A percentile compares a stretch with the other conserved stretches of the same genome.
Conservation (phyloP, 441 rosid species). For the Populus tomentosa region DNA sequence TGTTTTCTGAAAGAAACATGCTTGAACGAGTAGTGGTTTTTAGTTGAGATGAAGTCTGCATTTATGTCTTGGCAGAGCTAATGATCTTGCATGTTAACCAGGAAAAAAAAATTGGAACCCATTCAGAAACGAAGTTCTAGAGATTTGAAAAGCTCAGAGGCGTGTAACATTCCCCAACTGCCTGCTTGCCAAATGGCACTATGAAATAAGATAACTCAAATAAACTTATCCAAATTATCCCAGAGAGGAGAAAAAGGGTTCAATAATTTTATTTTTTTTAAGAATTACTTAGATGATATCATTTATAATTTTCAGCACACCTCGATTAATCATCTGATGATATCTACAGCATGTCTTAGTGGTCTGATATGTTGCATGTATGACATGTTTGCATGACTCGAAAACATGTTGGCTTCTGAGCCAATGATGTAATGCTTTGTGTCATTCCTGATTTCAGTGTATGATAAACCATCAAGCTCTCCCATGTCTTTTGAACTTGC, state of each 20-base stretch:
- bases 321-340: background rate
- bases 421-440: background rate
- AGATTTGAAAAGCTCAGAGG: background rate
- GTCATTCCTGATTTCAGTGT: conserved; percentile 21
- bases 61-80: background rate
- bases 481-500: conserved; percentile 57
- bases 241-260: background rate
- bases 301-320: background rate
- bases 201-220: background rate
- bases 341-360: background rate
- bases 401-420: background rate
- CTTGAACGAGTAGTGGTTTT: background rate
- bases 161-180: background rate
- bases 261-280: background rate
- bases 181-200: background rate
- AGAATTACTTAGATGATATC: background rate
- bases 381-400: background rate
- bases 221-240: no score
- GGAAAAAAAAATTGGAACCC: background rate
- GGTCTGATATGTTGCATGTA: background rate
- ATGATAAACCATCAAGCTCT: conserved; percentile 59
- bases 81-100: background rate
- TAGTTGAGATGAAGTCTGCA: background rate
- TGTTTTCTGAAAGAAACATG: background rate
- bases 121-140: background rate